phyloP scores from a whole-genome alignment of 441 rosid species.

The Bocquillonia castaneifolia region DNA sequence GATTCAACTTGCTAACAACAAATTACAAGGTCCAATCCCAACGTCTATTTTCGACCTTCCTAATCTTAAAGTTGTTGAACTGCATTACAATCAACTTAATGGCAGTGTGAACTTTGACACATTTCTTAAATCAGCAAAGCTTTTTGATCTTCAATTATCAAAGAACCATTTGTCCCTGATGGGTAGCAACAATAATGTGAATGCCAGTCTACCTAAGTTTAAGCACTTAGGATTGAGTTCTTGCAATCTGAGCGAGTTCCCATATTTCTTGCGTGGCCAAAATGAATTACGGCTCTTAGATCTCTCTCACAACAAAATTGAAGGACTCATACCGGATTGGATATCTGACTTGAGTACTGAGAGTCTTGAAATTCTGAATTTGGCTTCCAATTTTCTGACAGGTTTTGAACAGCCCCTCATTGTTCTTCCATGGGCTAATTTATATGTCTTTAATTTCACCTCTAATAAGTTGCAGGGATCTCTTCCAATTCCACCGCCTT shows the following conservation, averaged over 20 bases:
- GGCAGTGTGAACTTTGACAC: conserved; percentile 11
- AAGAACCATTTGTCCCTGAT: conserved; percentile 16
- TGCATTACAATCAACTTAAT: conserved; percentile 13
- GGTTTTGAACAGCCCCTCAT: conserved; percentile 12
- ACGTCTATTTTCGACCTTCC: conserved; percentile 27
- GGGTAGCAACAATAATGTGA: background rate
- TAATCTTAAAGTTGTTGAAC: conserved; percentile 16
- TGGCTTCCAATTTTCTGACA: background rate
- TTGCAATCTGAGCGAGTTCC: conserved; percentile 23
- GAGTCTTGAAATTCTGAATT: background rate
- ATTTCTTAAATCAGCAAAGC: conserved; percentile 5
- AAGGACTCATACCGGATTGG: conserved; percentile 22
- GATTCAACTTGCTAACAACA: conserved; percentile 41
- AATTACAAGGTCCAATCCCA: conserved; percentile 50
- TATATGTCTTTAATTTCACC: background rate
- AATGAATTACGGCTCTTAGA: background rate
- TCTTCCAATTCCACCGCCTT: conserved; percentile 24
- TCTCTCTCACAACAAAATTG: conserved; percentile 3
- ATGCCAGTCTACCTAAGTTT: conserved; percentile 7
- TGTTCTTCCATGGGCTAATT: conserved; percentile 19
- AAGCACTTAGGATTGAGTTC: background rate
- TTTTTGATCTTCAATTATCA: background rate
- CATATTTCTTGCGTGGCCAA: conserved; percentile 19
- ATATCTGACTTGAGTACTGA: background rate
- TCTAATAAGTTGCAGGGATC: conserved; percentile 20